phyloP scores from a whole-genome alignment of 805 yeast species.

The Candida morakotiae region DNA sequence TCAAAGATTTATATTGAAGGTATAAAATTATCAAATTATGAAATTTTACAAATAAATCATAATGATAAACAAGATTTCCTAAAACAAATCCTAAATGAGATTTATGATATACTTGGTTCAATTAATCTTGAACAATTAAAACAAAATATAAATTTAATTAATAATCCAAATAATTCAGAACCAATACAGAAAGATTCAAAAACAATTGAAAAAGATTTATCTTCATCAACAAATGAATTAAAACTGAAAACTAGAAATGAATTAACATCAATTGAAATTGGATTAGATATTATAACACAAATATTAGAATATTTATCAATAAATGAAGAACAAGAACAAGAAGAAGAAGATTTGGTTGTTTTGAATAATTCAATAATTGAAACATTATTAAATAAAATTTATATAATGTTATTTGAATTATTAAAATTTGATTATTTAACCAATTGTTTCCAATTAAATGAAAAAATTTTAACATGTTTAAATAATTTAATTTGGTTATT shows the following conservation, averaged over 20 bases:
- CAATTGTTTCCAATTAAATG: conserved; percentile 35
- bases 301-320: conserved; percentile 53
- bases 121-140: conserved; percentile 31
- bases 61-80: conserved; percentile 16
- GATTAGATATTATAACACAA: conserved; percentile 74
- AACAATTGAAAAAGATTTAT: conserved; percentile 8
- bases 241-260: conserved; percentile 44
- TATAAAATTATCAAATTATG: conserved; percentile 38
- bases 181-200: conserved; percentile 21
- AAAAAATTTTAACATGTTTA: conserved; percentile 59
- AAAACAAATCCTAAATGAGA: conserved; percentile 16
- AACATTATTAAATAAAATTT: conserved; percentile 18
- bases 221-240: conserved; percentile 9
- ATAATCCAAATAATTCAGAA: conserved; percentile 29
- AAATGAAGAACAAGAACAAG: conserved; percentile 17
- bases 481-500: conserved; percentile 70
- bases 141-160: conserved; percentile 16
- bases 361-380: conserved; percentile 16
- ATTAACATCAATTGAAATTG: conserved; percentile 62
- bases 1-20: conserved; percentile 38
- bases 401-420: conserved; percentile 35
- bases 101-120: conserved; percentile 18
- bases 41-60: conserved; percentile 18
- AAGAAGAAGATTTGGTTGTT: conserved; percentile 10
- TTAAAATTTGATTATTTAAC: conserved; percentile 28